These are phyloP conservation scores for Syzygium jambos DNA, from an alignment of 345 rosid species.

Conservation along the genomic window DNA sequence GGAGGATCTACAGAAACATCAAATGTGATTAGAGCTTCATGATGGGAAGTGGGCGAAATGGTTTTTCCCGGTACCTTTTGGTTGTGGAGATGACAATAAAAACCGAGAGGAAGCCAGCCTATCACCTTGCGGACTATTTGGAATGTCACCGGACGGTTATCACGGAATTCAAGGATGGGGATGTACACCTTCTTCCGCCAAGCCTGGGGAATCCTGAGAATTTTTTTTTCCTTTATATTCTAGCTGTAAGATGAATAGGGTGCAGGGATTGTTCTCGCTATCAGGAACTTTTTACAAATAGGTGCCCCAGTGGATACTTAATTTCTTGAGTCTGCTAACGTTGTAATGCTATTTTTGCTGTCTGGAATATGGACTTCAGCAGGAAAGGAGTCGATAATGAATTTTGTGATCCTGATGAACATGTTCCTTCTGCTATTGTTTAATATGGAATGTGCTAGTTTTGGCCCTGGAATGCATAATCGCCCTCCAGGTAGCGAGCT, in stretches of 20 bases:
- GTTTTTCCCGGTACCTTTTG: conserved; percentile 18
- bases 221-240: conserved; percentile 14
- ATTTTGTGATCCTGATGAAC: neutral
- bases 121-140: conserved; percentile 5
- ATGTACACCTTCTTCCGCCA: conserved; percentile 14
- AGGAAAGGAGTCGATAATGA: conserved; percentile 3
- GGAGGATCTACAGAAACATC: conserved; percentile 97
- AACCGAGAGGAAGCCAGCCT: conserved; percentile 18
- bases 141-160: conserved; percentile 10
- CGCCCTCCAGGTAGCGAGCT: neutral
- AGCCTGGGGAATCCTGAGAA: conserved; percentile 24
- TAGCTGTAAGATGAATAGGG: conserved; percentile 39
- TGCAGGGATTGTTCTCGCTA: conserved; percentile 36
- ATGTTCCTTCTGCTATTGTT: neutral
- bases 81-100: conserved; percentile 13
- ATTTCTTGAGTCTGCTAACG: neutral
- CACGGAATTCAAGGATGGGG: conserved; percentile 11
- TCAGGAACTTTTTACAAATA: conserved; percentile 29
- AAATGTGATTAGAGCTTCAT: conserved; percentile 55
- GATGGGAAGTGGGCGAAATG: neutral
- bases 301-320: neutral
- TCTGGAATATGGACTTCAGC: neutral
- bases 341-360: conserved; percentile 2
- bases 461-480: neutral
- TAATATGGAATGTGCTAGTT: neutral